Conservation (phyloP, 345 rosid species). For the Brassica juncea region DNA sequence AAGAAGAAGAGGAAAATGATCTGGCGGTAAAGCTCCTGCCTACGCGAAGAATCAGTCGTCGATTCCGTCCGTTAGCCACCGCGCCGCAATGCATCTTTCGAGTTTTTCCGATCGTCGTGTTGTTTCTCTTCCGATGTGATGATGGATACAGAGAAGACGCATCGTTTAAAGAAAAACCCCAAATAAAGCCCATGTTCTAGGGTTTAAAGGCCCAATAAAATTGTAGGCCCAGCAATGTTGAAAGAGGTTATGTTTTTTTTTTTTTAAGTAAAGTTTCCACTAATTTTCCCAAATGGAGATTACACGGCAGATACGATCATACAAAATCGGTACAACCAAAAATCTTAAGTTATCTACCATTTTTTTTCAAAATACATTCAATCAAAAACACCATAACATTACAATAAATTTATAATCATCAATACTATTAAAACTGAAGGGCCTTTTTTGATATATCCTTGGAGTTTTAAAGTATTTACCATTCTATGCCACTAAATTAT, state of each 20-base stretch:
- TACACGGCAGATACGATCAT: constrained; percentile 15
- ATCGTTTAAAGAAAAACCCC: not conserved
- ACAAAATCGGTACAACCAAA: constrained; percentile 29
- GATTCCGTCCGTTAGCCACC: constrained; percentile 42
- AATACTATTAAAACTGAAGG: no score
- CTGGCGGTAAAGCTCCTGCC: constrained; percentile 40
- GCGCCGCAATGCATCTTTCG: constrained; percentile 46
- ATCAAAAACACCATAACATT: no score
- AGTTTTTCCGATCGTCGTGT: constrained; percentile 37
- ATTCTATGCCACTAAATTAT: no score
- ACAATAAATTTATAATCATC: not conserved
- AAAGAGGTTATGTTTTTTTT: not conserved
- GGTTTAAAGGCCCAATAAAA: constrained; percentile 25
- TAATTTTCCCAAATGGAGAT: not conserved
- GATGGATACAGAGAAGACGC: not conserved
- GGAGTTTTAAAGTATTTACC: no score
- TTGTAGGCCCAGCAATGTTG: constrained; percentile 19
- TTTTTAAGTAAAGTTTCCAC: no score
- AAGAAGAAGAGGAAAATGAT: constrained; percentile 46
- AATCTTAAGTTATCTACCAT: no score
- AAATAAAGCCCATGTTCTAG: constrained; percentile 25
- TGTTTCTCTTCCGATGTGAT: constrained; percentile 31
- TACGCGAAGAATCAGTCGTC: constrained; percentile 41
- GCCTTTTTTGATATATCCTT: no score
- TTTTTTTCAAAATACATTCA: no score